Evolutionary conservation across 2,329 filamentous ascomycete genomes (phyloP).

Genomic region (Aspergillus costaricaensis): DNA sequence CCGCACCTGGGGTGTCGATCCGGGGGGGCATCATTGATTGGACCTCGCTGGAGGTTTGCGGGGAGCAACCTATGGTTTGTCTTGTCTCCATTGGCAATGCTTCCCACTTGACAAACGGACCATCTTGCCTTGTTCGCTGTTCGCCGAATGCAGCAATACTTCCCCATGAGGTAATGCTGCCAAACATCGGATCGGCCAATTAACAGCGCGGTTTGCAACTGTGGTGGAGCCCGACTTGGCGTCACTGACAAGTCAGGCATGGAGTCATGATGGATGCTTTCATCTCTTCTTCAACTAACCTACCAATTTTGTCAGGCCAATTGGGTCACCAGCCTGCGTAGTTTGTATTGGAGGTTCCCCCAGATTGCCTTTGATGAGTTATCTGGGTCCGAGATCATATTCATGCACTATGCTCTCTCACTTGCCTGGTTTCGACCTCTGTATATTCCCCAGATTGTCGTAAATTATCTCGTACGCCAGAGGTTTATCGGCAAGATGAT

Average conservation of each 20-base stretch:
- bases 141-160: background rate
- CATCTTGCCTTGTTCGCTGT: background rate
- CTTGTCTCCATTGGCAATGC: background rate
- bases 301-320: too few species aligned
- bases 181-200: background rate
- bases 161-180: background rate
- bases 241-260: background rate
- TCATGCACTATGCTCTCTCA: too few species aligned
- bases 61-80: background rate
- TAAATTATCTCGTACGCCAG: too few species aligned
- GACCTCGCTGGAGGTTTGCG: background rate
- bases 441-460: too few species aligned
- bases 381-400: too few species aligned
- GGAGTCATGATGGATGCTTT: background rate
- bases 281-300: background rate
- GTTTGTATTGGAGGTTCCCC: too few species aligned
- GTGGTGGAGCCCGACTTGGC: background rate
- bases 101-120: background rate
- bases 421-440: too few species aligned
- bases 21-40: background rate
- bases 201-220: background rate
- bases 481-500: too few species aligned
- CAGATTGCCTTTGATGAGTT: too few species aligned
- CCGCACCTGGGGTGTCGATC: background rate
- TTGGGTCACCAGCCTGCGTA: too few species aligned